Base-by-base conservation (phyloP, 306 rosid genomes). In the Vicia faba region DNA sequence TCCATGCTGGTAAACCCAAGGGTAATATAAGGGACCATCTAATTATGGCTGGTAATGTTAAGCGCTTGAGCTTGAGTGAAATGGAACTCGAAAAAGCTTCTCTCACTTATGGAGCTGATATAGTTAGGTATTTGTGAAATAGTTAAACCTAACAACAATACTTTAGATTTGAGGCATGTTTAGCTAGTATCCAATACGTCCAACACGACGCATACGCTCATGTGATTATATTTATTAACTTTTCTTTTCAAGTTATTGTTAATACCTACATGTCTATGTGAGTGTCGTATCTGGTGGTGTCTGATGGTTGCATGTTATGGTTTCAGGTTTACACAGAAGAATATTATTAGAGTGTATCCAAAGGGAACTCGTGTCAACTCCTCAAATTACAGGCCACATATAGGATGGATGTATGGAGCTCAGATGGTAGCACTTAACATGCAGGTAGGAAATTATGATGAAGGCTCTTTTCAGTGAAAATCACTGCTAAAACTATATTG, bases 351-450 rank as follows among this genome's bases (percentile, higher is more conserved):
- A 78, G 78, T 93, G 7, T 93, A 89, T 72, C 98, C 98, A 0
- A 93, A 84, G 78, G 98, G 97, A 66, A 81, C 90, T 4, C 86
- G 98, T 14, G 76, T 93, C 35, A 89, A 44, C 44, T 93, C 96
- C 50, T 76, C 95, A 39, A 93, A 93, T 82, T 93, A 75, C 81
- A 74, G 79, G 82, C 97, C 98, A 1, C 84, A 81, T 77, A 74
- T 92, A 66, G 97, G 89, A 76, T 92, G 98, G 98, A 84, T 71
- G 15, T 89, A 89, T 31, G 98, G 98, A 65, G 98, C 93, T 78
- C 98, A 89, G 77, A 87, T 92, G 96, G 96, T 89, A 61, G 98
- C 93, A 31, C 82, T 89, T 64, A 93, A 93, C 79, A 93, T 93
- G 97, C 98, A 93, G 98, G 96, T 86, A 75, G 84, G 54, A 51